These are phyloP conservation scores for Euphrasia confusa DNA, from an alignment of 257 asterid species.

Conservation along the genomic window DNA sequence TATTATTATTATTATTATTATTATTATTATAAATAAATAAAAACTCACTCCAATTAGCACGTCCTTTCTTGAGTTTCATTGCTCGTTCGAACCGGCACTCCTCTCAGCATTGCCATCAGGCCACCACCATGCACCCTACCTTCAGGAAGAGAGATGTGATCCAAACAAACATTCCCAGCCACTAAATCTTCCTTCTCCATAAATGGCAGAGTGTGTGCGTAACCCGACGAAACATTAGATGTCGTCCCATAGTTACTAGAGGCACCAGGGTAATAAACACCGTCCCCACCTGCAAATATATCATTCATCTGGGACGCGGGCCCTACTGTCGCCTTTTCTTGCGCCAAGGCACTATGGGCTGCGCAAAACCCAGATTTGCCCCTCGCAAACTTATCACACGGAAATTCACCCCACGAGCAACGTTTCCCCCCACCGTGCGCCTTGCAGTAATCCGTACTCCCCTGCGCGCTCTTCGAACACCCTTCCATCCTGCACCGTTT, in stretches of 20 bases:
- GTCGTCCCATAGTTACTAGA: background rate
- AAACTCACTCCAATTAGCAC: slow-evolving; percentile 14
- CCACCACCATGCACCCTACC: slow-evolving; percentile 96
- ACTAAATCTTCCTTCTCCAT: slow-evolving; percentile 1
- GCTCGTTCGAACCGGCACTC: slow-evolving; percentile 23
- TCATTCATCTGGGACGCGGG: background rate
- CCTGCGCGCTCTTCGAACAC: slow-evolving; percentile 94
- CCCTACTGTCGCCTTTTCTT: slow-evolving; percentile 21
- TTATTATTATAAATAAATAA: too few species aligned
- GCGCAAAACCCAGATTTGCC: slow-evolving; percentile 58
- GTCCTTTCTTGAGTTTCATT: slow-evolving; percentile 13
- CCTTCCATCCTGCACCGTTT: slow-evolving; percentile 70
- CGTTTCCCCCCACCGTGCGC: slow-evolving; percentile 88
- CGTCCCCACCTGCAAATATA: background rate
- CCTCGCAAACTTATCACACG: slow-evolving; percentile 58
- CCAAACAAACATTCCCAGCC: slow-evolving; percentile 27
- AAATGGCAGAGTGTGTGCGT: slow-evolving; percentile 17
- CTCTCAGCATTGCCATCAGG: slow-evolving; percentile 58
- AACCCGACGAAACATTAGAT: slow-evolving; percentile 22
- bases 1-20: too few species aligned
- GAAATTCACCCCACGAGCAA: slow-evolving; percentile 43
- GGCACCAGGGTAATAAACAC: slow-evolving; percentile 11
- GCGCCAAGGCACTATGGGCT: slow-evolving; percentile 43
- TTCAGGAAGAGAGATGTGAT: slow-evolving; percentile 41
- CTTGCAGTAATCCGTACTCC: slow-evolving; percentile 92